Percentiles rank a stretch among this genome's conserved stretches.
These are phyloP conservation scores for Euphorbia pulcherrima DNA, from an alignment of 345 rosid species.

Conservation along the genomic window DNA sequence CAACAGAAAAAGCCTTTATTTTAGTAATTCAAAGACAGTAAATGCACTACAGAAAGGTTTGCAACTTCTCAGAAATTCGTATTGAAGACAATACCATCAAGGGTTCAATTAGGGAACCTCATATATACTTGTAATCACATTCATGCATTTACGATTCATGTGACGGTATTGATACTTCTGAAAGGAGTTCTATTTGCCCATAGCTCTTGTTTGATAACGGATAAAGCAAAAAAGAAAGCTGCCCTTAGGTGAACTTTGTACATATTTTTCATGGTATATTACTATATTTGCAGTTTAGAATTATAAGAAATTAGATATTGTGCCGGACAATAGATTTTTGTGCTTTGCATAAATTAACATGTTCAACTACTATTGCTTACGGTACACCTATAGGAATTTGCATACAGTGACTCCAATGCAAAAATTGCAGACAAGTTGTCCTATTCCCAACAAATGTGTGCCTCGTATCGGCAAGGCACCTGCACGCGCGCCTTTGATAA, in stretches of 20 bases:
- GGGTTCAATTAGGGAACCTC: conserved; percentile 5
- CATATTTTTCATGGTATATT: background rate
- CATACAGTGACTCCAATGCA: background rate
- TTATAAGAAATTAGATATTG: background rate
- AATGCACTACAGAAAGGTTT: background rate
- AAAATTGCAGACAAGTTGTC: background rate
- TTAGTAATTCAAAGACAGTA: conserved; percentile 9
- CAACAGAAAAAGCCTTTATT: conserved; percentile 3
- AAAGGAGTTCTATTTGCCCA: no score
- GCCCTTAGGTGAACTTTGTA: background rate
- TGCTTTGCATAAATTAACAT: background rate
- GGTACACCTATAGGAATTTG: background rate
- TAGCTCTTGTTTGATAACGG: no score
- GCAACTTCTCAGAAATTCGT: conserved; percentile 9
- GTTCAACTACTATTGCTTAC: background rate
- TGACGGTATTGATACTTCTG: no score
- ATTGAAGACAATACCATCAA: background rate
- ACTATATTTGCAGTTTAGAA: background rate
- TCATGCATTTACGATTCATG: no score
- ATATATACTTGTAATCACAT: conserved; percentile 1
- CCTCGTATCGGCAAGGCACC: background rate
- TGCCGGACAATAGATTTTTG: no score
- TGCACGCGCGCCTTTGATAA: background rate
- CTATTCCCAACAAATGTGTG: background rate
- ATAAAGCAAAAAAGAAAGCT: background rate